Base-by-base conservation (phyloP, 2,329 filamentous ascomycete genomes). In the Botryotinia narcissicola region DNA sequence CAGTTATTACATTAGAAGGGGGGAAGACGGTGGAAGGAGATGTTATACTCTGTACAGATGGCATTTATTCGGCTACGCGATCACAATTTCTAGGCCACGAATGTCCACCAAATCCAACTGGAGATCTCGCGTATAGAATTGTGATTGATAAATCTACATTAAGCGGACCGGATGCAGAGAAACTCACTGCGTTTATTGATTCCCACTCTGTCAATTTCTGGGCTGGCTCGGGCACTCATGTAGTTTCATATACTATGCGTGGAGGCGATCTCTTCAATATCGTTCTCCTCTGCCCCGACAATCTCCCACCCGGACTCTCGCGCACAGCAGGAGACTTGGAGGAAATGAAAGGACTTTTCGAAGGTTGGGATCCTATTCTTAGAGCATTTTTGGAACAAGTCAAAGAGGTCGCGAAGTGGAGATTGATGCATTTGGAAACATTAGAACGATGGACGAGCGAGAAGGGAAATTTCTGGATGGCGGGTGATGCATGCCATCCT, bases 321-420 rank as follows among this genome's bases (percentile, higher is more conserved):
- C 85, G 86, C 46, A 82, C 85, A 70, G 76, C 83, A 1, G 90
- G 88, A 1, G 86, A 86, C 10, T 77, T 89, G 0, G 86, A 88
- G 20, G 89, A 92, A 81, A 90, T 92, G 88, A 84, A 83, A 68
- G 82, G 82, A 6, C 79, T 90, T 2, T 92, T 93, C 78, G 81
- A 83, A 9, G 84, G 83, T 0, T 93, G 91, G 91, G 90, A 93
- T 81, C 90, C 90, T 2, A 84, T 90, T 64, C 71, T 87, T 40
- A 79, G 75, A 1, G 79, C 81, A 70, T 83, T 86, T 64, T 75
- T 85, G 20, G 81, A 82, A 4, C 84, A 85, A 61, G 89, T 92
- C 0, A 85, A 87, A 54, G 84, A 81, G 1, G 89, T 92, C 0
- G 86, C 89, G 57, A 93, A 92, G 80, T 93, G 91, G 91, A 91